Percentiles rank a stretch among this genome's conserved stretches.
Conservation (phyloP, 306 rosid genomes). For the Sindora glabra region DNA sequence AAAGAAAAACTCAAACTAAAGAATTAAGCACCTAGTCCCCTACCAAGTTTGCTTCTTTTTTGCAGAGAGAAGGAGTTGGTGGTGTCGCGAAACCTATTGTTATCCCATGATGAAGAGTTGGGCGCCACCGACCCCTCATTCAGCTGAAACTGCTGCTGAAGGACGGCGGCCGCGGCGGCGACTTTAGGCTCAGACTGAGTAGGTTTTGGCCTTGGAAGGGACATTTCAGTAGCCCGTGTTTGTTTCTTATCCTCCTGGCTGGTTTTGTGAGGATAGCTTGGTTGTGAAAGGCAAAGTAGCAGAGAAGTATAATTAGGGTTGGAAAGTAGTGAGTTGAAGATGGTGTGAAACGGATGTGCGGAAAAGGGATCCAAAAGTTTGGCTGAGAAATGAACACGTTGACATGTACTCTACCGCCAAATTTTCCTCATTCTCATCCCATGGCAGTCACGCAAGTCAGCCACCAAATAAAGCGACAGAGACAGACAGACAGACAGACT, state of each 20-base stretch:
- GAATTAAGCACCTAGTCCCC: background rate
- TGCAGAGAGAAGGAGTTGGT: slow-evolving; percentile 5
- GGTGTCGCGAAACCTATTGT: slow-evolving; percentile 12
- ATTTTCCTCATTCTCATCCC: background rate
- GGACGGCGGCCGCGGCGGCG: no score
- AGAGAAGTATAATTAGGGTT: no score
- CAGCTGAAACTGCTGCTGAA: background rate
- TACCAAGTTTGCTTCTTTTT: slow-evolving; percentile 37
- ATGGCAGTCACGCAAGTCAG: background rate
- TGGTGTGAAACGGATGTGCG: background rate
- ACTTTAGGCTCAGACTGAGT: background rate
- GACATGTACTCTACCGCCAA: slow-evolving; percentile 32
- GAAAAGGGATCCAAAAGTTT: slow-evolving; percentile 21
- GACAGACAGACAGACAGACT: no score
- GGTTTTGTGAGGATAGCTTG: no score
- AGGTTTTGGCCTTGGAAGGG: slow-evolving; percentile 14
- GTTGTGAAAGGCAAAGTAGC: no score
- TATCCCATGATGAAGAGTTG: slow-evolving; percentile 18
- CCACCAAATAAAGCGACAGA: no score
- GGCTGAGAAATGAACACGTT: slow-evolving; percentile 61
- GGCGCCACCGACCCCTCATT: background rate
- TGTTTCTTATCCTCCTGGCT: no score
- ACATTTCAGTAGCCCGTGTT: no score
- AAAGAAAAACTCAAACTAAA: no score
- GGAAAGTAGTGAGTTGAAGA: no score